These are phyloP conservation scores for Tulasnella sp. DNA, from an alignment of 768 basidiomycete species.

Conservation along the genomic window DNA sequence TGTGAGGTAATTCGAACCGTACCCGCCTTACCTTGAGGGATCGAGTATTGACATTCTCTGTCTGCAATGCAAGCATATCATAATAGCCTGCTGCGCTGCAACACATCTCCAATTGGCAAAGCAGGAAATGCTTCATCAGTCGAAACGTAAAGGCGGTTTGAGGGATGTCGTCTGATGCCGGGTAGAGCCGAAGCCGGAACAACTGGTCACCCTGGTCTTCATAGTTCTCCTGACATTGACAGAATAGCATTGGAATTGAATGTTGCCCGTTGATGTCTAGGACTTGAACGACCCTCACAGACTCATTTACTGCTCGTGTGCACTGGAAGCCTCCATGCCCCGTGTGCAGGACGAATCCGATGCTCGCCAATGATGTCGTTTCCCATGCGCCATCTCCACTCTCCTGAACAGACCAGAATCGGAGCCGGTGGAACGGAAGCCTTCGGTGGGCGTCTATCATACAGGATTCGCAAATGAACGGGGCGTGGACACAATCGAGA, in stretches of 20 bases:
- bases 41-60: not conserved
- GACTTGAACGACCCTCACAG: not conserved
- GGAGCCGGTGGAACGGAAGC: not conserved
- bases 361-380: not conserved
- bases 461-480: not conserved
- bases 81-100: not conserved
- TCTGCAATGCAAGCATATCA: not conserved
- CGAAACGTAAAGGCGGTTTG: not conserved
- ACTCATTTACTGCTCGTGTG: not conserved
- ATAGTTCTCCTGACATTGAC: not conserved
- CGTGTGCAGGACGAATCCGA: not conserved
- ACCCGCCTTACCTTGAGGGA: not conserved
- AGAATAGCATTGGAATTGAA: not conserved
- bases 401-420: not conserved
- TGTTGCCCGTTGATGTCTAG: not conserved
- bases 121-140: not conserved
- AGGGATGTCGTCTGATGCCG: not conserved
- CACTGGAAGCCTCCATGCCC: not conserved
- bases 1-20: not conserved
- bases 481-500: not conserved
- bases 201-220: not conserved
- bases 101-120: not conserved
- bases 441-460: not conserved
- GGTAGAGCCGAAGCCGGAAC: not conserved
- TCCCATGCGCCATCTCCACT: not conserved